phyloP scores from a whole-genome alignment of 306 rosid genomes.

The Lathyrus tuberosus region DNA sequence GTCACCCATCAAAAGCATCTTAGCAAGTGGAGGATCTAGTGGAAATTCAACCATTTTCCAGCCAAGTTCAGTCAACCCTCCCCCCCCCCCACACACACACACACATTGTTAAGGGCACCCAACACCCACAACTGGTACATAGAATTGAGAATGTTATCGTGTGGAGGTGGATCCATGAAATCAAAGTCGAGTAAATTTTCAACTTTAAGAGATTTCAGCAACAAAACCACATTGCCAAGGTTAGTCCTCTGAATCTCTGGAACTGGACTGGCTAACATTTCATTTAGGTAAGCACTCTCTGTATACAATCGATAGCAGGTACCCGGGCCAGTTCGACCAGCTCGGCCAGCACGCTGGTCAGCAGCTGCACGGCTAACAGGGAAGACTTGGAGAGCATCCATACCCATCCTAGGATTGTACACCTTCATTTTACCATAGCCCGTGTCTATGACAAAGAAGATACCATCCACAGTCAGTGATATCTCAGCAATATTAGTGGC shows the following conservation, averaged over 20 bases:
- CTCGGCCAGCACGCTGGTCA: slow-evolving; percentile 97
- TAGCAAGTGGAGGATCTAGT: slow-evolving; percentile 94
- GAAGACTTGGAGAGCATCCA: slow-evolving; percentile 99
- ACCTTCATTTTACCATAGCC: slow-evolving; percentile 99
- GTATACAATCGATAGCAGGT: slow-evolving; percentile 92
- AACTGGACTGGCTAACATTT: slow-evolving; percentile 88
- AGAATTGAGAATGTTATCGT: slow-evolving; percentile 94
- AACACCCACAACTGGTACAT: slow-evolving; percentile 99
- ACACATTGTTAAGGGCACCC: slow-evolving; percentile 97
- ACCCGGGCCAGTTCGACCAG: slow-evolving; percentile 99
- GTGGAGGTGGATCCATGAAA: slow-evolving; percentile 99
- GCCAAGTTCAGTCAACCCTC: slow-evolving; percentile 85
- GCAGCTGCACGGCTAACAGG: slow-evolving; percentile 99
- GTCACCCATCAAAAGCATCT: slow-evolving; percentile 95
- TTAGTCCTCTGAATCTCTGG: slow-evolving; percentile 99
- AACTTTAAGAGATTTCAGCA: slow-evolving; percentile 93
- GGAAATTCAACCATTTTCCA: slow-evolving; percentile 99
- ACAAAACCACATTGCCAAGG: slow-evolving; percentile 90
- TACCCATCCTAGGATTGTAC: slow-evolving; percentile 97
- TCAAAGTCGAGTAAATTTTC: slow-evolving; percentile 93
- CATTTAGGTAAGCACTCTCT: slow-evolving; percentile 85
- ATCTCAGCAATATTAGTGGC: slow-evolving; percentile 99
- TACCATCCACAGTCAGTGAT: slow-evolving; percentile 95
- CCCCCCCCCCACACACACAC: no score
- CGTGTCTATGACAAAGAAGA: slow-evolving; percentile 89